A percentile compares a stretch with the other conserved stretches of the same genome.
Conservation (phyloP, 306 rosid genomes). For the Cucumis cinereus region DNA sequence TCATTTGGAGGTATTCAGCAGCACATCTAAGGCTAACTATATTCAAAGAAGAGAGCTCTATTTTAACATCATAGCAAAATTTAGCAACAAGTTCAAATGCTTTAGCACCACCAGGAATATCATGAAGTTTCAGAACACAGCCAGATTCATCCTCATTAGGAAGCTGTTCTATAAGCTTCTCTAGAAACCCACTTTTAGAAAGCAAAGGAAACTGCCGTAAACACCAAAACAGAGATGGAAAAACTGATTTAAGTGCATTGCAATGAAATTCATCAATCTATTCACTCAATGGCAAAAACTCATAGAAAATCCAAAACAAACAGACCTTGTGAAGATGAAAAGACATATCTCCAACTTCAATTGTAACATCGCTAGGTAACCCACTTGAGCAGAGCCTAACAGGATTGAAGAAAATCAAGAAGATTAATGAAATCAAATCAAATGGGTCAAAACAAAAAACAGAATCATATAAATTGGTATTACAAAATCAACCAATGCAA, state of each 20-base stretch:
- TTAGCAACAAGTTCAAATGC: slow-evolving; percentile 53
- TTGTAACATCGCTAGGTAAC: slow-evolving; percentile 55
- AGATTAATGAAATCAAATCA: too few species aligned
- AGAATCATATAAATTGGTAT: too few species aligned
- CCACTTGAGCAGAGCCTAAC: slow-evolving; percentile 71
- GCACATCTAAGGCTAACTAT: slow-evolving; percentile 72
- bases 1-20: slow-evolving; percentile 66
- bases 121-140: slow-evolving; percentile 42
- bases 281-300: not conserved
- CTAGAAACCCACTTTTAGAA: slow-evolving; percentile 70
- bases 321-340: slow-evolving; percentile 75
- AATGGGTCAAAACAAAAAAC: too few species aligned
- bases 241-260: not conserved
- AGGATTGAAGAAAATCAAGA: not conserved
- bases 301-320: not conserved
- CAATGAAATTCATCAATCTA: not conserved
- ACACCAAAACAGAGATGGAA: not conserved
- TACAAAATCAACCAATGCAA: not conserved
- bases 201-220: slow-evolving; percentile 72
- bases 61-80: slow-evolving; percentile 56
- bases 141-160: slow-evolving; percentile 35
- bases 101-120: slow-evolving; percentile 74
- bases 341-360: slow-evolving; percentile 55
- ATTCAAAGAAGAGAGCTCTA: slow-evolving; percentile 51
- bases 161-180: slow-evolving; percentile 43